phyloP scores from a whole-genome alignment of 441 rosid species.

The Euphorbia schlechtendalii region DNA sequence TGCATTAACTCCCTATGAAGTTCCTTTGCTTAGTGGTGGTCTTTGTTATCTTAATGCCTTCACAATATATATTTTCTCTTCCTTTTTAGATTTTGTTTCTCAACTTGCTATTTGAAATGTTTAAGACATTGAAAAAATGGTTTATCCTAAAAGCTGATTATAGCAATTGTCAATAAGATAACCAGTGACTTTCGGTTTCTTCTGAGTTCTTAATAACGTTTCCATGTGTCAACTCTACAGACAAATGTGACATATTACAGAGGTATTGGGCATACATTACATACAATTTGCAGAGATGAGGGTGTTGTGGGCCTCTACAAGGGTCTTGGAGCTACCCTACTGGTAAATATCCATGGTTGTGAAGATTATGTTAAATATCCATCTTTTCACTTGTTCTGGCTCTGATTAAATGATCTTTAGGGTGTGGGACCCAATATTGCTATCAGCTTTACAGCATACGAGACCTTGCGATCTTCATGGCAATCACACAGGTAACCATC shows the following conservation, averaged over 20 bases:
- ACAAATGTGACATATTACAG: slow-evolving; percentile 71
- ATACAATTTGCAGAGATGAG: slow-evolving; percentile 66
- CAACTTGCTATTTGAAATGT: background rate
- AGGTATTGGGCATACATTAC: slow-evolving; percentile 77
- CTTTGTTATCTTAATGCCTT: background rate
- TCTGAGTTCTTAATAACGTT: slow-evolving; percentile 12
- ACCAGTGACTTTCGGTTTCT: background rate
- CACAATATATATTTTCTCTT: background rate
- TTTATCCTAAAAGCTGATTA: background rate
- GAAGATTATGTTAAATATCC: slow-evolving; percentile 1
- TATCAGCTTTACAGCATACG: slow-evolving; percentile 81
- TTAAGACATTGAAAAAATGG: no score
- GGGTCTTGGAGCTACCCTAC: slow-evolving; percentile 89
- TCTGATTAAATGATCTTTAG: slow-evolving; percentile 27
- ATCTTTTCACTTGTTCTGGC: slow-evolving; percentile 4
- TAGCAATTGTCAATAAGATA: background rate
- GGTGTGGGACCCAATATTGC: slow-evolving; percentile 95
- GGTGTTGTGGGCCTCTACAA: slow-evolving; percentile 81
- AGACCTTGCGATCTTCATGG: slow-evolving; percentile 79
- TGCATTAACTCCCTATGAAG: background rate
- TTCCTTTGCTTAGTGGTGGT: background rate
- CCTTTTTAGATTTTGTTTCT: background rate
- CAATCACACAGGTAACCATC: slow-evolving; percentile 52
- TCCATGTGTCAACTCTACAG: slow-evolving; percentile 33
- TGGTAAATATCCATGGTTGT: slow-evolving; percentile 35